These are phyloP conservation scores for Boletus vermiculosoides DNA, from an alignment of 768 basidiomycete genomes.

Conservation along the genomic window DNA sequence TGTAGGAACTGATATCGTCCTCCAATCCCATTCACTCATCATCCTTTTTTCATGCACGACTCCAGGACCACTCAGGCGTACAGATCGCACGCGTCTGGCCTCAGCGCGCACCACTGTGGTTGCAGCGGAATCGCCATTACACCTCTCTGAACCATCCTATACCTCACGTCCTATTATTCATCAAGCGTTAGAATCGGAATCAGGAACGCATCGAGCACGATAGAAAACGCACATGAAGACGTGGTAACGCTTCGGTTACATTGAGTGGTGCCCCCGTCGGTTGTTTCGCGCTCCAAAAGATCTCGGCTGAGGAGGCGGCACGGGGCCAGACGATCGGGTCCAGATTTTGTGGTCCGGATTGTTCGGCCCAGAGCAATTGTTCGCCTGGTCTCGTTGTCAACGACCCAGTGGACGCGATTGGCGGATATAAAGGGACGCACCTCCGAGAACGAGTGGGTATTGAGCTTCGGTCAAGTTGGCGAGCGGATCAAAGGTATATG, in stretches of 20 bases:
- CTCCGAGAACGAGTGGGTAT: conserved; percentile 38
- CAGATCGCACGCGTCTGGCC: too few relatives aligned
- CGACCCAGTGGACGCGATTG: background rate
- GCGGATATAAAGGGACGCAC: conserved; percentile 11
- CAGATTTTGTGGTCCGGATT: conserved; percentile 42
- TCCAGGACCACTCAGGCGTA: too few relatives aligned
- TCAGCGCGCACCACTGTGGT: too few relatives aligned
- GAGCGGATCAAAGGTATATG: conserved; percentile 52
- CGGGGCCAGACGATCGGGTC: conserved; percentile 40
- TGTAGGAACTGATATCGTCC: too few relatives aligned
- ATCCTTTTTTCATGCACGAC: too few relatives aligned
- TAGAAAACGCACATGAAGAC: conserved; percentile 39
- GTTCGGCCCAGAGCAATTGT: conserved; percentile 48
- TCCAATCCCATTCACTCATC: too few relatives aligned
- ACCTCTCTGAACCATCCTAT: too few relatives aligned
- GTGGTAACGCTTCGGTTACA: conserved; percentile 42
- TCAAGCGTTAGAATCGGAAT: too few relatives aligned
- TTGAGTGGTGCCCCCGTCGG: conserved; percentile 36
- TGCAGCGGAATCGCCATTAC: too few relatives aligned
- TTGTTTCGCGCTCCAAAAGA: conserved; percentile 51
- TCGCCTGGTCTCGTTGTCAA: conserved; percentile 27
- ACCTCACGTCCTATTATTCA: too few relatives aligned
- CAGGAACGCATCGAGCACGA: conserved; percentile 8
- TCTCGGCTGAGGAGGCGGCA: conserved; percentile 46
- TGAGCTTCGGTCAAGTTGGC: conserved; percentile 39